Conservation (phyloP, 768 basidiomycete species). For the Termitomyces bulborhizus region DNA sequence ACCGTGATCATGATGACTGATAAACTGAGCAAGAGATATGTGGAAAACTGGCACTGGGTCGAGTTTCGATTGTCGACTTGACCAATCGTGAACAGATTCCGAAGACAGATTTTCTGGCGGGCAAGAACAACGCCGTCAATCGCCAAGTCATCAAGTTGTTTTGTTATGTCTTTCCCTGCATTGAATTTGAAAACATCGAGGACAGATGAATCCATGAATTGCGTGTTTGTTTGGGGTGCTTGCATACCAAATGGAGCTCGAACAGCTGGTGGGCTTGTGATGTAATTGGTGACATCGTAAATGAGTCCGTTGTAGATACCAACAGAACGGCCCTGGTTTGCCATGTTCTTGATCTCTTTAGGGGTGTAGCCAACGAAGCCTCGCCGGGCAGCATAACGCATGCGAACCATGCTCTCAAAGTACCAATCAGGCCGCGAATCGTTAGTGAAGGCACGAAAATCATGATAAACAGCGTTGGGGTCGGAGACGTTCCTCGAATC, state of each 20-base stretch:
- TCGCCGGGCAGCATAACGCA: slow-evolving; percentile 85
- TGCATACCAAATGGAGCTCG: slow-evolving; percentile 40
- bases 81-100: slow-evolving; percentile 90
- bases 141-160: slow-evolving; percentile 53
- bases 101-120: slow-evolving; percentile 80
- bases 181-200: slow-evolving; percentile 70
- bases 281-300: slow-evolving; percentile 83
- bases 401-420: slow-evolving; percentile 86
- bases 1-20: slow-evolving; percentile 91
- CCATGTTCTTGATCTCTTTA: slow-evolving; percentile 67
- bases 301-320: slow-evolving; percentile 85
- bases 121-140: slow-evolving; percentile 56
- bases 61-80: slow-evolving; percentile 91
- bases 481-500: slow-evolving; percentile 74
- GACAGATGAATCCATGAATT: slow-evolving; percentile 71
- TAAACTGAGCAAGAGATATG: slow-evolving; percentile 84
- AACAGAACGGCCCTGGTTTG: slow-evolving; percentile 53
- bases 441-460: slow-evolving; percentile 85
- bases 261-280: slow-evolving; percentile 60
- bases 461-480: slow-evolving; percentile 80
- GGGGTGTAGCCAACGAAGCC: slow-evolving; percentile 87
- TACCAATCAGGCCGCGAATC: slow-evolving; percentile 99
- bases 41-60: slow-evolving; percentile 86
- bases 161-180: slow-evolving; percentile 79
- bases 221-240: slow-evolving; percentile 34